Evolutionary conservation across 164 flowering plant species (phyloP), one percentile per base, ranked within the genome.

Genomic region (Echeveria elegans): DNA sequence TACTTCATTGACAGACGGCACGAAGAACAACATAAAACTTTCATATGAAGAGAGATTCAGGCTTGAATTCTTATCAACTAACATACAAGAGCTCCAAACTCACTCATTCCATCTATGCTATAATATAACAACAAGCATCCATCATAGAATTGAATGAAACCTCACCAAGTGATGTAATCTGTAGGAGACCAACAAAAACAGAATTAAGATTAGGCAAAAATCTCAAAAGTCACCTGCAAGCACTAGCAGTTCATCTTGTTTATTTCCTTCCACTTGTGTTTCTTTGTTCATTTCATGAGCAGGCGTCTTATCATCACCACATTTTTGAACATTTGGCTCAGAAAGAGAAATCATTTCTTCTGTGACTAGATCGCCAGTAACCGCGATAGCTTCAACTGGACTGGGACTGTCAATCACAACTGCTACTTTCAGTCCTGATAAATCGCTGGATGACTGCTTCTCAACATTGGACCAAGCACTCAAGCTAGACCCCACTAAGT

Each of bases 221-320:
- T 53, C 59, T 8, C 24, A 23, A 53, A 53, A 23, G 30, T 53
- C 32, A 56, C 61, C 61, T 56, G 61, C 19, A 26, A 26, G 31
- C 32, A 28, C 61, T 26, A 32, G 61, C 32, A 26, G 61, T 56
- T 56, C 61, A 56, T 56, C 61, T 28, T 56, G 61, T 56, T 28
- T 56, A 56, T 11, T 56, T 56, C 32, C 61, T 26, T 11, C 12
- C 61, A 8, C 18, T 10, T 15, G 32, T 56, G 32, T 56, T 56
- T 24, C 32, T 56, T 26, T 28, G 32, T 26, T 14, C 31, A 26
- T 56, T 26, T 56, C 61, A 26, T 56, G 19, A 56, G 18, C 32
- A 56, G 29, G 11, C 59, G 8, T 53, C 23, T n/a, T n/a, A 2
- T 16, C 5, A 16, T 28, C 11, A 21, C 0, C 16, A 53, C 31